Base-by-base conservation (phyloP, 768 basidiomycete genomes). In the Amanita fuliginea region DNA sequence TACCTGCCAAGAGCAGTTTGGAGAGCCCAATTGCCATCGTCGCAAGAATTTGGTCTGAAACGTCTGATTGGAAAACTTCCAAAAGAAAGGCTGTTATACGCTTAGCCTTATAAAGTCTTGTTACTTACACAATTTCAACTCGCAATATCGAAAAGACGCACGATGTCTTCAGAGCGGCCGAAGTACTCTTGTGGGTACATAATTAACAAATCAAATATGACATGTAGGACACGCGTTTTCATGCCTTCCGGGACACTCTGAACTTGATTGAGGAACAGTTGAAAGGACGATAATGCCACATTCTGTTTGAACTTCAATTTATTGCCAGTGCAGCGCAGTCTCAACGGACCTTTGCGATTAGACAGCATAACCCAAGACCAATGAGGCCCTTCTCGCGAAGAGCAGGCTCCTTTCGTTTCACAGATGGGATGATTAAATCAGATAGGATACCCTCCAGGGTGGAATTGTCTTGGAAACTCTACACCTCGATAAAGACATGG, bases 181-280 rank as follows among this genome's bases (percentile, higher is more conserved):
- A 81, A 62, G 62, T 86, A 73, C 42, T 74, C 75, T 39, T 68
- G 62, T 50, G 87, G 83, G 54, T 95, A 84, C 0, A 87, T 79
- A 80, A 92, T 92, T 46, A 94, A 65, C 33, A 91, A 72, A 62
- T 96, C 93, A 57, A 95, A 90, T 3, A 92, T 62, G 49, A 86
- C 76, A 57, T 90, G 80, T n/a, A 90, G 64, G n/a, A 87, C 72
- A 42, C 74, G 77, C 9, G 80, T 64, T 65, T 79, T 83, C 55
- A 92, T 72, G 0, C 72, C 67, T 32, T 83, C 81, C 0, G 85
- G 77, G 0, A 80, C 75, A 2, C 67, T 60, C 42, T 77, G 67
- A 1, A 88, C 69, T 60, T 86, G 81, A 5, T 70, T 52, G 63
- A 44, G 80, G 62, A 91, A 88, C 1, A 86, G 68, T 11, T 76